phyloP scores from a whole-genome alignment of 164 flowering plant genomes.

The Kalanchoe fedtschenkoi region DNA sequence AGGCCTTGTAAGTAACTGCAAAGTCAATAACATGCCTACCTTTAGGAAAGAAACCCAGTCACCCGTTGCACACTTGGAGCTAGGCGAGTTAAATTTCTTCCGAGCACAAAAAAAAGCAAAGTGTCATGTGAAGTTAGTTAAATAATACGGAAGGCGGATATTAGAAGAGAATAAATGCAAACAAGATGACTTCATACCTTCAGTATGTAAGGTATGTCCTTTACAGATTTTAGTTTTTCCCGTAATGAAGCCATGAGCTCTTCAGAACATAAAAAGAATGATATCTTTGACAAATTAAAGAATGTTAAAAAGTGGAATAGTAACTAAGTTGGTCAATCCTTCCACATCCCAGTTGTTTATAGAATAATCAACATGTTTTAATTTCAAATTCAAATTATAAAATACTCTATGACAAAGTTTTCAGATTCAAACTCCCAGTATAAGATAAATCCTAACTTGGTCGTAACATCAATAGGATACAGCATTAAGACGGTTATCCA shows the following conservation, averaged over 20 bases:
- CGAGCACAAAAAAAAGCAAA: slow-evolving; percentile 11
- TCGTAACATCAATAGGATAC: slow-evolving; percentile 53
- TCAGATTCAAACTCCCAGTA: background rate
- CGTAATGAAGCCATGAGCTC: slow-evolving; percentile 66
- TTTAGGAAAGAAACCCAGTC: slow-evolving; percentile 78
- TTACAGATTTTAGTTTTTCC: slow-evolving; percentile 72
- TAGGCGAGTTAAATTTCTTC: slow-evolving; percentile 91
- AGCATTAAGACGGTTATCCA: slow-evolving; percentile 70
- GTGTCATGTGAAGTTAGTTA: background rate
- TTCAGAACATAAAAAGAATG: slow-evolving; percentile 75
- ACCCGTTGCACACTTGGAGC: slow-evolving; percentile 48
- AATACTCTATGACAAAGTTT: background rate
- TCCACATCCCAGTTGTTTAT: background rate
- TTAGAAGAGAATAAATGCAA: slow-evolving; percentile 7
- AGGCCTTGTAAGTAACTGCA: background rate
- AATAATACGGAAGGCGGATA: background rate
- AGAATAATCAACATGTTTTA: background rate
- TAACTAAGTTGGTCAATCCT: background rate
- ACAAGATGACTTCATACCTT: slow-evolving; percentile 33
- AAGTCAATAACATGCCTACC: slow-evolving; percentile 27
- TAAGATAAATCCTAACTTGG: background rate
- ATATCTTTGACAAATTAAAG: slow-evolving; percentile 50
- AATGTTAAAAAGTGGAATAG: slow-evolving; percentile 4
- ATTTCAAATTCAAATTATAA: background rate
- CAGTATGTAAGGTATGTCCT: slow-evolving; percentile 73